Evolutionary conservation across 768 basidiomycete species (phyloP).

Genomic region (Hortiboletus campestris): DNA sequence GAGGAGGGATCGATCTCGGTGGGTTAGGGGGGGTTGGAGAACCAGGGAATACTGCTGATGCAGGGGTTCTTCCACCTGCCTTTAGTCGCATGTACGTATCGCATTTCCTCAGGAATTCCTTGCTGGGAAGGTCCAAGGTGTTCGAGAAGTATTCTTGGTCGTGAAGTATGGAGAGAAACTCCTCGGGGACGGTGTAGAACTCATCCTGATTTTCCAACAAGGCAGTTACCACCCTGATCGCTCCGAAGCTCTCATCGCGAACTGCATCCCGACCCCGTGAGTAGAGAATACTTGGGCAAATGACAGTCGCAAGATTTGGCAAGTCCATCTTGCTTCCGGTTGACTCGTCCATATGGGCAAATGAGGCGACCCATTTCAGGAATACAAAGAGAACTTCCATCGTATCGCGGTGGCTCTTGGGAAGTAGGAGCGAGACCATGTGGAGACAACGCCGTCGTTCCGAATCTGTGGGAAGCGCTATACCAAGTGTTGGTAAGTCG

Average conservation of each 20-base stretch:
- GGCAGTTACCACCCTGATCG: slow-evolving; percentile 81
- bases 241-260: slow-evolving; percentile 89
- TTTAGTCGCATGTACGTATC: slow-evolving; percentile 84
- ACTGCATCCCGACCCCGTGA: slow-evolving; percentile 81
- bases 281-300: slow-evolving; percentile 97
- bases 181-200: slow-evolving; percentile 91
- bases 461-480: slow-evolving; percentile 69
- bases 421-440: slow-evolving; percentile 80
- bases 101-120: slow-evolving; percentile 95
- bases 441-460: slow-evolving; percentile 86
- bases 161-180: slow-evolving; percentile 80
- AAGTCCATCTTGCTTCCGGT: slow-evolving; percentile 99
- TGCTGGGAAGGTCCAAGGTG: slow-evolving; percentile 84
- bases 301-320: slow-evolving; percentile 92
- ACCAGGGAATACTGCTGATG: slow-evolving; percentile 27
- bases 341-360: slow-evolving; percentile 95
- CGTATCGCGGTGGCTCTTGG: slow-evolving; percentile 93
- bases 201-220: slow-evolving; percentile 93
- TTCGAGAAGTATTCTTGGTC: slow-evolving; percentile 92
- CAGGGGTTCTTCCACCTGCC: slow-evolving; percentile 51
- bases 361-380: slow-evolving; percentile 99
- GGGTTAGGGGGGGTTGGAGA: slow-evolving; percentile 25
- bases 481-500: slow-evolving; percentile 11
- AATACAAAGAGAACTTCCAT: slow-evolving; percentile 98
- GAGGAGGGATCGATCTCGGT: slow-evolving; percentile 32